Evolutionary conservation across 2,329 filamentous ascomycete species (phyloP), one percentile per base, ranked within the genome.

Genomic region (Alternaria metachromatica): DNA sequence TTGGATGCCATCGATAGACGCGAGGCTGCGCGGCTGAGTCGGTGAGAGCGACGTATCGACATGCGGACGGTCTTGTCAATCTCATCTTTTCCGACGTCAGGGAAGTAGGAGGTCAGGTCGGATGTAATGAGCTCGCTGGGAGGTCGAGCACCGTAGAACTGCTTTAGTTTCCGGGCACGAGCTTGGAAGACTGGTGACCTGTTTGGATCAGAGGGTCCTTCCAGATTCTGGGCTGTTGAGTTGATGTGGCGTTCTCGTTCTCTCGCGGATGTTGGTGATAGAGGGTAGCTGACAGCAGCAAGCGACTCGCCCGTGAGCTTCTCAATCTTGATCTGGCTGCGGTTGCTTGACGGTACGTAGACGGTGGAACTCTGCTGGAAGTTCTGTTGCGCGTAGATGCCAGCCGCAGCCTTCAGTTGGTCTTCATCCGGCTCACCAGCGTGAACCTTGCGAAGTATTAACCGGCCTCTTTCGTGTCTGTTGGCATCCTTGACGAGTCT

Each of bases 81-180:
- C 72, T 97, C 93, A 77, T 97, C 94, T 60, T 93, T 90, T 54
- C 94, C 90, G 74, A 98, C 95, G 75, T 97, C 94, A 0, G 96
- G 96, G 85, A 99, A 99, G 84, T 98, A 99, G 0, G 94, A 97
- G 2, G 93, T 96, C 63, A 99, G 84, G 77, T 99, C 96, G 21
- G 96, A 97, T 25, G 95, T 95, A 76, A 99, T 99, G 78, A 99
- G 88, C 83, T 99, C 96, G 82, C 95, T 98, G 2, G 96, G 96
- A 18, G 96, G 96, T 72, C 96, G 87, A 68, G 96, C 90, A 33
- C 95, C 95, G 73, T 96, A 96, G 81, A 98, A 98, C 68, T 92
- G 91, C 68, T 92, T 89, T 49, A 94, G 84, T 26, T 89, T 84
- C 28, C 84, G 76, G 55, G 83, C 83, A 41, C 82, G 81, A 26